Evolutionary conservation across 441 rosid genomes (phyloP).

Genomic region (Euphorbia celastroides): DNA sequence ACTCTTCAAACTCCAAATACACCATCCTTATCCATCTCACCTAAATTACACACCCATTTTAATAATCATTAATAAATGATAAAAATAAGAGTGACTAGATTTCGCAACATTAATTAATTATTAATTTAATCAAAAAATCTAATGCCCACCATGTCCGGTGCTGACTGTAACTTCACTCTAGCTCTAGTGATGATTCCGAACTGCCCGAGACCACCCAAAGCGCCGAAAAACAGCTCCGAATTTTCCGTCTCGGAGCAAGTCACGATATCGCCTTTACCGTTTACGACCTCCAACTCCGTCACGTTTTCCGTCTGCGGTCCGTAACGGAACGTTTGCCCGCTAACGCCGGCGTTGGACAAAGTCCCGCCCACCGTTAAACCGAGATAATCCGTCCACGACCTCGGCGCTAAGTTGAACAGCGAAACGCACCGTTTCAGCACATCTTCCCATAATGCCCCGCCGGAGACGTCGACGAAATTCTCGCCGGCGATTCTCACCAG

Average conservation of each 20-base stretch:
- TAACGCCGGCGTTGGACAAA: conserved; percentile 88
- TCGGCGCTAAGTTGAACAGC: conserved; percentile 50
- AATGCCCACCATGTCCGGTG: conserved; percentile 69
- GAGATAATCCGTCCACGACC: conserved; percentile 92
- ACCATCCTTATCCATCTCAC: conserved; percentile 91
- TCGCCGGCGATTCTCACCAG: conserved; percentile 22
- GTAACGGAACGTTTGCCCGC: conserved; percentile 88
- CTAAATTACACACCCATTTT: conserved; percentile 30
- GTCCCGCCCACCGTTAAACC: conserved; percentile 92
- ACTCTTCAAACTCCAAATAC: conserved; percentile 65
- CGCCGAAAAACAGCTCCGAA: conserved; percentile 60
- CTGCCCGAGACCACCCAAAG: conserved; percentile 84
- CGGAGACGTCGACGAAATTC: conserved; percentile 51
- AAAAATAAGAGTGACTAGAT: neutral
- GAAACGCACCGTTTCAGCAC: conserved; percentile 55
- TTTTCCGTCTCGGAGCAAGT: conserved; percentile 54
- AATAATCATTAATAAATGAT: conserved; percentile 2
- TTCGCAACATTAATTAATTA: neutral
- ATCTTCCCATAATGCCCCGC: conserved; percentile 94
- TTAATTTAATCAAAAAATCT: no score
- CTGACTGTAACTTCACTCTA: conserved; percentile 55
- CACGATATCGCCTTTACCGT: conserved; percentile 60
- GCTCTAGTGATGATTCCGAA: conserved; percentile 89
- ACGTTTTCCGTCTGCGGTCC: conserved; percentile 91
- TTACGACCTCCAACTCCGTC: conserved; percentile 76